Evolutionary conservation across 164 flowering plant species (phyloP).

Genomic region (Chloranthus sessilifolius): DNA sequence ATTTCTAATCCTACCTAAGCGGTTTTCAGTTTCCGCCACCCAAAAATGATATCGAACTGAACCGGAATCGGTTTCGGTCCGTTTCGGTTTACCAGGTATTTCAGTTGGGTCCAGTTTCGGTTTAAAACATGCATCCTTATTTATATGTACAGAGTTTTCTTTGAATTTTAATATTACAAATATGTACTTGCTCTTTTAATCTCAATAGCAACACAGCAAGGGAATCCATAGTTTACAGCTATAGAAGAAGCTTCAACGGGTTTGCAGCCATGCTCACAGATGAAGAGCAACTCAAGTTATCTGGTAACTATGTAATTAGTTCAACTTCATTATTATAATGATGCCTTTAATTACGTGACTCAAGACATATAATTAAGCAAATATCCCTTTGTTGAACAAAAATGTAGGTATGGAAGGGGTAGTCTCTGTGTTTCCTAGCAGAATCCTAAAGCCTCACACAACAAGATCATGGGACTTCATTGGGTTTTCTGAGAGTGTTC

Average conservation of each 20-base stretch:
- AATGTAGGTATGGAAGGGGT: slow-evolving; percentile 39
- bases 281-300: slow-evolving; percentile 23
- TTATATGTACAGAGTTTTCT: background rate
- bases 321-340: background rate
- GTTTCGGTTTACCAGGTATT: no score
- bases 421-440: slow-evolving; percentile 37
- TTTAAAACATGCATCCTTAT: no score
- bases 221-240: slow-evolving; percentile 27
- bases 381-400: background rate
- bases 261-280: slow-evolving; percentile 41
- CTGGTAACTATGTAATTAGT: slow-evolving; percentile 7
- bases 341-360: slow-evolving; percentile 8
- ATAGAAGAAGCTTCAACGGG: slow-evolving; percentile 47
- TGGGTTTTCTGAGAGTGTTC: slow-evolving; percentile 28
- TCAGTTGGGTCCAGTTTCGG: background rate
- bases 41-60: no score
- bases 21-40: no score
- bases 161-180: background rate
- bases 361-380: background rate
- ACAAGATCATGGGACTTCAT: slow-evolving; percentile 60
- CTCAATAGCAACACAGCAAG: slow-evolving; percentile 8
- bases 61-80: no score
- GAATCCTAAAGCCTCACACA: slow-evolving; percentile 33
- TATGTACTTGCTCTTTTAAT: no score
- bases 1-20: no score